Percentiles rank a stretch among this genome's conserved stretches.
Evolutionary conservation across 2,329 filamentous ascomycete species (phyloP).

Genomic region (Botrytis medusae): DNA sequence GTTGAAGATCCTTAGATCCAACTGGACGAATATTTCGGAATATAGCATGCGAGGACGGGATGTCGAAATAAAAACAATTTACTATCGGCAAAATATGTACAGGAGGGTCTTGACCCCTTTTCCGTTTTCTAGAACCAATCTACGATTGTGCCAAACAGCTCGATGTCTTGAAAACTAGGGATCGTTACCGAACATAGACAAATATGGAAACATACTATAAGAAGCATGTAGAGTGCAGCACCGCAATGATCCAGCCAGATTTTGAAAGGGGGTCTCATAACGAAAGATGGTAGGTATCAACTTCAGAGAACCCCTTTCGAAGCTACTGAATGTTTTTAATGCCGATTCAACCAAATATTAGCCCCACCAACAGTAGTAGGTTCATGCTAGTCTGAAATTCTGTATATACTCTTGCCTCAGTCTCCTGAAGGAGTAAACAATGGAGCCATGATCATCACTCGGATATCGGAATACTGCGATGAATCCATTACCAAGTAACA

Average conservation of each 20-base stretch:
- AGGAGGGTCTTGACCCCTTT: neutral
- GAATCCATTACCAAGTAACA: neutral
- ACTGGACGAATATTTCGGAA: neutral
- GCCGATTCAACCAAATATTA: neutral
- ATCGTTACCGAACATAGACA: neutral
- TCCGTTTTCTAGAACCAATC: neutral
- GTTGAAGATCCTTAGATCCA: neutral
- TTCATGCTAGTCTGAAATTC: neutral
- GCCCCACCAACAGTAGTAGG: neutral
- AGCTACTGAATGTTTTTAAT: neutral
- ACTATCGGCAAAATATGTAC: neutral
- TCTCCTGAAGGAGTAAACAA: neutral
- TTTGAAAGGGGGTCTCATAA: neutral
- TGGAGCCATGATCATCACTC: neutral
- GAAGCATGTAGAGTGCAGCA: neutral
- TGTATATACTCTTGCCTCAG: neutral
- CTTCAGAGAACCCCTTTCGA: neutral
- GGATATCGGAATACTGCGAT: neutral
- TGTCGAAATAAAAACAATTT: neutral
- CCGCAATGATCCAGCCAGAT: neutral
- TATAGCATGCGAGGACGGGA: neutral
- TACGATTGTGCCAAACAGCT: neutral
- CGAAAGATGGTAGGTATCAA: neutral
- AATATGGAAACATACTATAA: neutral
- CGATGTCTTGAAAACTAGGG: neutral